Evolutionary conservation across 192 early-diverging fungal genomes (phyloP).

Genomic region (Coemansia sp.): DNA sequence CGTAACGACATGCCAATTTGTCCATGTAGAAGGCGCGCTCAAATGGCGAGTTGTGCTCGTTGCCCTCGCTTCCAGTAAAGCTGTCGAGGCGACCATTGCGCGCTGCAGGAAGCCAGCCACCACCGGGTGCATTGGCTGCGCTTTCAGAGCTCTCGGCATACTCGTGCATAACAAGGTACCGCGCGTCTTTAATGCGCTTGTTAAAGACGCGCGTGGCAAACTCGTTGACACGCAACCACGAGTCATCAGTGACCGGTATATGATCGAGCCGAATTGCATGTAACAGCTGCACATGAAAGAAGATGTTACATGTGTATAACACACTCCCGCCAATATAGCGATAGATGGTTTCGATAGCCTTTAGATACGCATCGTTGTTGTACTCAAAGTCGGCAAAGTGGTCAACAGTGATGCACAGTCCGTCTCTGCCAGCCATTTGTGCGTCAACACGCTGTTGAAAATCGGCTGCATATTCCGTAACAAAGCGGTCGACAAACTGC

Average conservation of each 20-base stretch:
- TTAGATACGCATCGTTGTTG: constrained; percentile 19
- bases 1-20: constrained; percentile 21
- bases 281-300: constrained; percentile 36
- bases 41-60: constrained; percentile 24
- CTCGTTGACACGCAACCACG: constrained; percentile 35
- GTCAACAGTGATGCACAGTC: constrained; percentile 30
- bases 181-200: constrained; percentile 32
- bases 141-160: constrained; percentile 2
- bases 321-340: constrained; percentile 22
- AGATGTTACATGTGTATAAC: constrained; percentile 33
- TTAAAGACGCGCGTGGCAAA: constrained; percentile 44
- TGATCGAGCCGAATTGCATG: constrained; percentile 14
- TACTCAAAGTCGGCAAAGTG: constrained; percentile 27
- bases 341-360: constrained; percentile 29
- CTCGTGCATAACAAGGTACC: constrained; percentile 31
- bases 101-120: constrained; percentile 6
- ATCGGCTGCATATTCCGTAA: constrained; percentile 24
- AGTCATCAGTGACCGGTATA: constrained; percentile 26
- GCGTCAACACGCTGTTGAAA: constrained; percentile 41
- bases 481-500: constrained; percentile 31
- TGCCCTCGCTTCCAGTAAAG: constrained; percentile 13
- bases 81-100: constrained; percentile 11
- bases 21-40: constrained; percentile 33
- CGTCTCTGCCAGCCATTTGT: constrained; percentile 18
- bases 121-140: neutral